Percentiles rank a stretch among this genome's conserved stretches.
Conservation (phyloP, 805 yeast species). For the Isabelozyma heimii region DNA sequence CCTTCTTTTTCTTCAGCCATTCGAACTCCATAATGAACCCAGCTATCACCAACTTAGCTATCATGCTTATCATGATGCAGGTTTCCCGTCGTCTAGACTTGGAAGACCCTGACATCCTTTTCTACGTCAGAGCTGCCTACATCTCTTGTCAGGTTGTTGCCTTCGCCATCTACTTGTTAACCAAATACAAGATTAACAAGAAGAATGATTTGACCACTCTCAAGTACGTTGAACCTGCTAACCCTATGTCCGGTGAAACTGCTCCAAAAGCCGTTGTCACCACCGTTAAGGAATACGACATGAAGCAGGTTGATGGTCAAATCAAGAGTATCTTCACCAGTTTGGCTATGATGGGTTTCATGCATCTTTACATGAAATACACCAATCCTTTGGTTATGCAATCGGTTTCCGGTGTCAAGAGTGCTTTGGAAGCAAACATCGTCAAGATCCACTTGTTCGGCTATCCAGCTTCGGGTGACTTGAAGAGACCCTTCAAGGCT, state of each 20-base stretch:
- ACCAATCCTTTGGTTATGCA: conserved; percentile 97
- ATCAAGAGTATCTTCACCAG: conserved; percentile 85
- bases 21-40: conserved; percentile 62
- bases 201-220: conserved; percentile 90
- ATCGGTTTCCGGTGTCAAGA: conserved; percentile 84
- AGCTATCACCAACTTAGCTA: conserved; percentile 75
- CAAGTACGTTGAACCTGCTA: conserved; percentile 86
- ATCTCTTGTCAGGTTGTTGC: conserved; percentile 63
- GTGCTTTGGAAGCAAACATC: conserved; percentile 84
- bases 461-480: conserved; percentile 78
- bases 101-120: conserved; percentile 73
- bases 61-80: conserved; percentile 97
- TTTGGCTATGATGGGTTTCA: conserved; percentile 95
- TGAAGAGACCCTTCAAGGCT: conserved; percentile 95
- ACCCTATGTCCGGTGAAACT: conserved; percentile 71
- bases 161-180: conserved; percentile 62
- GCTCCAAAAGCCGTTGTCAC: conserved; percentile 78
- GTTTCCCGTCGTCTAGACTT: conserved; percentile 84
- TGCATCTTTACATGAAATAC: conserved; percentile 96
- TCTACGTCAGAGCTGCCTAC: conserved; percentile 76
- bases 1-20: neutral
- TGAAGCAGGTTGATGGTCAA: conserved; percentile 76
- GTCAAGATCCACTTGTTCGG: conserved; percentile 90
- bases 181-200: conserved; percentile 56
- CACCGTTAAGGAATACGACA: conserved; percentile 92